Base-by-base conservation (phyloP, 225 moss, liverwort and hornwort genomes). In the Lunularia cruciata region DNA sequence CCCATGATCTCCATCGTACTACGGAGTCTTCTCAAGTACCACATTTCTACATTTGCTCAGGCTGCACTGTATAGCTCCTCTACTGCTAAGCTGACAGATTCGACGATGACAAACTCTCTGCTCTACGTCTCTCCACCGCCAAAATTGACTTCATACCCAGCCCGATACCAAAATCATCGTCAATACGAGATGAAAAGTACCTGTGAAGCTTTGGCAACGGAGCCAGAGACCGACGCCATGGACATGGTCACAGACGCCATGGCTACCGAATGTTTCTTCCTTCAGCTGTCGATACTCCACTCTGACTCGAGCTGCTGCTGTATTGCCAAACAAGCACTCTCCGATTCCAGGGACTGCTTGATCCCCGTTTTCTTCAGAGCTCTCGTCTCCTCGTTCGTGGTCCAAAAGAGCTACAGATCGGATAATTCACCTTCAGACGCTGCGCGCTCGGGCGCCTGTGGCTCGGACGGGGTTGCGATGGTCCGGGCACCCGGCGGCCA, bases 211-310 rank as follows among this genome's bases (percentile, higher is more conserved):
- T 45, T 74, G 27, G 74, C 60, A 23, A 75, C 64, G 45, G 78
- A 75, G 63, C 67, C 59, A 69, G 76, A 77, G 70, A 77, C 81
- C 77, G 81, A 71, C 49, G 82, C 74, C 78, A 77, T 70, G 67
- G 77, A 78, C 59, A 82, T 68, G 68, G 82, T 83, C 78, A 78
- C 72, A 72, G 78, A 75, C 72, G 78, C 82, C 82, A 83, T 83
- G 68, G 75, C 77, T 73, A 47, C 20, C 12, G 67, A 16, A 31
- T n/a, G 30, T 25, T 67, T 47, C 22, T 25, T 18, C 61, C 37
- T 60, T 6, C 8, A 8, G 11, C 39, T 26, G 39, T 26, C 20
- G 38, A 3, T 40, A 38, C n/a, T n/a, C n/a, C n/a, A n/a, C n/a
- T n/a, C n/a, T n/a, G n/a, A n/a, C n/a, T n/a, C n/a, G n/a, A n/a